Evolutionary conservation across 164 flowering plant genomes (phyloP).

Genomic region (Paratinospora sagittata): DNA sequence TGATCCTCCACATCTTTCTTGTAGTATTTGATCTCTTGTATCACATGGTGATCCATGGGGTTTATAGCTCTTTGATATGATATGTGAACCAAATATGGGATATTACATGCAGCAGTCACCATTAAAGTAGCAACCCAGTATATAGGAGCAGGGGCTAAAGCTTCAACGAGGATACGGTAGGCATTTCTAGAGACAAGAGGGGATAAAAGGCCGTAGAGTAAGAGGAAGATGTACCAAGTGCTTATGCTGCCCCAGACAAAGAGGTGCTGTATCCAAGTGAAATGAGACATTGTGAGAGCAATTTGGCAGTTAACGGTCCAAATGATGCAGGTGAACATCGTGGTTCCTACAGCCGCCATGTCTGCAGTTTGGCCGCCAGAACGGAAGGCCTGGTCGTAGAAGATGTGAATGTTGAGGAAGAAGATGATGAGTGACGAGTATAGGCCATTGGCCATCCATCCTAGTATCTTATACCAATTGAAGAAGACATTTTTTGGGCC

Average conservation of each 20-base stretch:
- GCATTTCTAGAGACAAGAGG: constrained; percentile 42
- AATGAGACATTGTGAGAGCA: constrained; percentile 89
- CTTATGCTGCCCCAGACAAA: constrained; percentile 85
- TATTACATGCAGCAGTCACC: constrained; percentile 47
- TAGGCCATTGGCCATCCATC: constrained; percentile 93
- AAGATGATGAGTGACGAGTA: constrained; percentile 67
- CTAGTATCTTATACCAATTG: constrained; percentile 78
- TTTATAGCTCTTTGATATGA: constrained; percentile 68
- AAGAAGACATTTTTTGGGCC: constrained; percentile 88
- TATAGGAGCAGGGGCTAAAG: constrained; percentile 76
- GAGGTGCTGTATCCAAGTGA: constrained; percentile 93
- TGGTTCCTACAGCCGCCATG: constrained; percentile 75
- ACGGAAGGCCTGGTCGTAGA: constrained; percentile 69
- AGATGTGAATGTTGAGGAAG: constrained; percentile 56
- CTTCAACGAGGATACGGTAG: constrained; percentile 58
- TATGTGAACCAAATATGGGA: constrained; percentile 72
- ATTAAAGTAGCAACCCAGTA: constrained; percentile 73
- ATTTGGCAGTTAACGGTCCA: constrained; percentile 92
- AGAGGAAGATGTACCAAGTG: constrained; percentile 78
- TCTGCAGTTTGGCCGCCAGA: constrained; percentile 74
- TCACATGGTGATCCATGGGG: constrained; percentile 93
- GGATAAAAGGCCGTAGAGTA: constrained; percentile 55
- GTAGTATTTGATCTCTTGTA: constrained; percentile 92
- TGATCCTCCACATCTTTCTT: constrained; percentile 77
- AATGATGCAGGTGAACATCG: constrained; percentile 90